Conservation (phyloP, 139 green algal genomes). For the Coelastrella sp. region DNA sequence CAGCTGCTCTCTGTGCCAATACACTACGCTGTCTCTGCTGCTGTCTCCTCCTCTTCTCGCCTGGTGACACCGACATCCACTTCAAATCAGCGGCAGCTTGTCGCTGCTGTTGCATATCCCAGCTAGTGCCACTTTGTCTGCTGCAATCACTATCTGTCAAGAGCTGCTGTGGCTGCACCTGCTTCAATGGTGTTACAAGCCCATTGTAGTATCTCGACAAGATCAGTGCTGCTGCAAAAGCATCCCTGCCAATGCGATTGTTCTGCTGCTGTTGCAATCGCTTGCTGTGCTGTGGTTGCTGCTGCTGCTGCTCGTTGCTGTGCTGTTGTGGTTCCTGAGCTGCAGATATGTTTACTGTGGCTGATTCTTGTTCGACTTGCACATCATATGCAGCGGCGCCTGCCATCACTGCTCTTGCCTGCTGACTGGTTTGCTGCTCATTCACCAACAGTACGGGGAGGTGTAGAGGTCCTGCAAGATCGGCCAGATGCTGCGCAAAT, state of each 20-base stretch:
- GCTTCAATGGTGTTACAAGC: not conserved
- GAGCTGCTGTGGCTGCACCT: not conserved
- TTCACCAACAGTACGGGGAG: conserved; percentile 38
- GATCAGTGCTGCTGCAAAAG: conserved; percentile 39
- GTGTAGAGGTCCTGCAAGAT: conserved; percentile 12
- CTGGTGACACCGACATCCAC: not conserved
- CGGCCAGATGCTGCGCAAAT: conserved; percentile 21
- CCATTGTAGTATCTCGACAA: conserved; percentile 37
- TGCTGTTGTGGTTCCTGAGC: not conserved
- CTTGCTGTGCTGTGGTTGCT: conserved; percentile 1
- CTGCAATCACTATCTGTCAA: too few species aligned
- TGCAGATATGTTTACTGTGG: too few species aligned
- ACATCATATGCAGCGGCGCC: conserved; percentile 32
- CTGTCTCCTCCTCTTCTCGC: not conserved
- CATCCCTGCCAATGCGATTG: not conserved
- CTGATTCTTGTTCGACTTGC: not conserved
- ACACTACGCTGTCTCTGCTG: not conserved
- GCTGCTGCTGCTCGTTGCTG: conserved; percentile 27
- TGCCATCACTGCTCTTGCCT: conserved; percentile 32
- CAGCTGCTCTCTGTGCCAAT: not conserved
- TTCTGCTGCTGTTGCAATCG: not conserved
- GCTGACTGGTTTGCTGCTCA: conserved; percentile 35
- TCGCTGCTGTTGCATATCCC: not conserved
- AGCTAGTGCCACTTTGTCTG: not conserved
- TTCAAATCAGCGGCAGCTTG: conserved; percentile 16